Evolutionary conservation across 2,329 filamentous ascomycete genomes (phyloP).

Genomic region (Coniochaeta hoffmannii): DNA sequence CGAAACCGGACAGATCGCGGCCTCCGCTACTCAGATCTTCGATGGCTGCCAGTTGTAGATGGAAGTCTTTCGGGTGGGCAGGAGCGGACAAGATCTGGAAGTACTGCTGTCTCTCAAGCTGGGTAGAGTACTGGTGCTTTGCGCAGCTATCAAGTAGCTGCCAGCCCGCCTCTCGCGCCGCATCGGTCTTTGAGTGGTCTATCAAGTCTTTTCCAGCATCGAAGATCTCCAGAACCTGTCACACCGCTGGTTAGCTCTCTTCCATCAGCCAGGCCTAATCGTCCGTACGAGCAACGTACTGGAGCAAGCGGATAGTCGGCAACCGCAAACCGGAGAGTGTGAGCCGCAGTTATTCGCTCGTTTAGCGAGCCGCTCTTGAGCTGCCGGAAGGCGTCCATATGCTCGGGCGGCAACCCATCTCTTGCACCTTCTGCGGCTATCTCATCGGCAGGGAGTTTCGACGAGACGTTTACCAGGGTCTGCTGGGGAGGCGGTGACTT

Average conservation of each 20-base stretch:
- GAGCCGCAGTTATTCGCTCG: constrained; percentile 51
- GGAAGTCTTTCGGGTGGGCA: constrained; percentile 54
- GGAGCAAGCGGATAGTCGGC: constrained; percentile 52
- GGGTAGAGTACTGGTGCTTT: constrained; percentile 54
- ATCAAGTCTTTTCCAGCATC: constrained; percentile 59
- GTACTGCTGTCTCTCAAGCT: constrained; percentile 58
- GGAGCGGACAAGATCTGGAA: constrained; percentile 54
- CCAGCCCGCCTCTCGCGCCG: constrained; percentile 54
- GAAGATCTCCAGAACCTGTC: constrained; percentile 51
- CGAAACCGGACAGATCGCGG: constrained; percentile 57
- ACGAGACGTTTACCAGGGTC: constrained; percentile 27
- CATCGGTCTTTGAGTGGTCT: constrained; percentile 43
- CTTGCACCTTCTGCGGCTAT: constrained; percentile 30
- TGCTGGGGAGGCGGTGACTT: constrained; percentile 40
- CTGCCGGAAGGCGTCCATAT: constrained; percentile 46
- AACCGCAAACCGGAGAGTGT: constrained; percentile 47
- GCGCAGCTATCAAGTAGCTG: constrained; percentile 59
- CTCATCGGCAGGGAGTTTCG: constrained; percentile 33
- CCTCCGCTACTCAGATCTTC: constrained; percentile 54
- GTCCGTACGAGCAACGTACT: constrained; percentile 14
- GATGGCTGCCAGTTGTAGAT: constrained; percentile 57
- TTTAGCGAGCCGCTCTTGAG: constrained; percentile 43
- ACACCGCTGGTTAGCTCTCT: not conserved
- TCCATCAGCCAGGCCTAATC: not conserved
- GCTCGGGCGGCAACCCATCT: constrained; percentile 38